These are phyloP conservation scores for Elsinoe ampelina DNA, from an alignment of 2,329 filamentous ascomycete species.

Conservation along the genomic window DNA sequence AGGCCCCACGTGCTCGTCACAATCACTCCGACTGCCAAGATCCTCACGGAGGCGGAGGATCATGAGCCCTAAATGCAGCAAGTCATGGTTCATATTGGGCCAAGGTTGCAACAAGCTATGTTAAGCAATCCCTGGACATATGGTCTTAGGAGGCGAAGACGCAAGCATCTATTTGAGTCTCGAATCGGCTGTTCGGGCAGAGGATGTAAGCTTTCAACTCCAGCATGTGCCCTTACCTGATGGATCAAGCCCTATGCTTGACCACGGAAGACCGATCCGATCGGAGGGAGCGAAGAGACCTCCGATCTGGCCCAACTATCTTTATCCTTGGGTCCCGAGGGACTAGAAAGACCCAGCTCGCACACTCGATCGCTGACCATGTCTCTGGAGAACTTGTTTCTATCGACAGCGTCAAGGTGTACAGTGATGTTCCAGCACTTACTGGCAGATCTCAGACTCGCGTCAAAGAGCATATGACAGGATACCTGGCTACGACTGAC, in stretches of 20 bases:
- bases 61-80: slow-evolving; percentile 5
- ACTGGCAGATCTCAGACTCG: neutral
- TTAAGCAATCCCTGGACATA: neutral
- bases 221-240: neutral
- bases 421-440: neutral
- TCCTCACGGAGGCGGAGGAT: neutral
- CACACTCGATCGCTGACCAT: neutral
- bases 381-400: neutral
- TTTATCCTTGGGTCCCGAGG: neutral
- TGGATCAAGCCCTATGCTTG: neutral
- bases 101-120: neutral
- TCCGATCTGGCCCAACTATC: neutral
- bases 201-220: too few relatives aligned
- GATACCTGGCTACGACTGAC: neutral
- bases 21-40: neutral
- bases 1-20: slow-evolving; percentile 1
- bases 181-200: neutral
- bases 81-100: neutral
- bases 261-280: neutral
- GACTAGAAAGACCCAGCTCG: neutral
- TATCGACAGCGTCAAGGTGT: slow-evolving; percentile 2
- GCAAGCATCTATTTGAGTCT: neutral
- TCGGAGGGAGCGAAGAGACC: neutral
- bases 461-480: neutral
- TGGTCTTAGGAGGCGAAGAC: neutral